A percentile compares a stretch with the other conserved stretches of the same genome.
phyloP scores from a whole-genome alignment of 805 yeast species.

The Lachancea mirantina region DNA sequence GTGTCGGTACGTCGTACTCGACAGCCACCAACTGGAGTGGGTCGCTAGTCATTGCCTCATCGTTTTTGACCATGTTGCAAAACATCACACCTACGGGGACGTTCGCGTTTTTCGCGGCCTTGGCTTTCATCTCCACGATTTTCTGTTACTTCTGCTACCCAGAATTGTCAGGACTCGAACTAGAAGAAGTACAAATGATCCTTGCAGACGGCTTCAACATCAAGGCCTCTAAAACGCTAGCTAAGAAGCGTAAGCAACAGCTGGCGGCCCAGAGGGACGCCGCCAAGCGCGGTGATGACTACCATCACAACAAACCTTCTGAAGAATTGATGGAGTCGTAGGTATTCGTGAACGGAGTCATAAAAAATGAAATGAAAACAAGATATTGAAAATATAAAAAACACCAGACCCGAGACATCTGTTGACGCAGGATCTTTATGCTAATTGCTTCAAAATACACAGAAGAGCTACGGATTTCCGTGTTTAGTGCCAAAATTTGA shows the following conservation, averaged over 20 bases:
- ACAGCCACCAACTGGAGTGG: slow-evolving; percentile 96
- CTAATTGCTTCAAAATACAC: too few species aligned
- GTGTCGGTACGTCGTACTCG: slow-evolving; percentile 83
- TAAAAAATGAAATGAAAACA: too few species aligned
- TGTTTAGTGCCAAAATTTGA: too few species aligned
- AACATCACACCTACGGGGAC: slow-evolving; percentile 94
- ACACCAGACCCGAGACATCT: too few species aligned
- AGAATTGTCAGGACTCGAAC: slow-evolving; percentile 80
- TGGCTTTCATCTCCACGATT: slow-evolving; percentile 63
- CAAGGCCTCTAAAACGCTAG: slow-evolving; percentile 50
- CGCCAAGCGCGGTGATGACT: slow-evolving; percentile 4
- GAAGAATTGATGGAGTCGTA: slow-evolving; percentile 11
- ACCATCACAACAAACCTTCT: slow-evolving; percentile 10
- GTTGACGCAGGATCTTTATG: too few species aligned
- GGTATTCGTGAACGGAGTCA: too few species aligned
- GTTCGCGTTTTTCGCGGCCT: slow-evolving; percentile 80
- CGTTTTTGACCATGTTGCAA: slow-evolving; percentile 89
- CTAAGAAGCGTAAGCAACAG: slow-evolving; percentile 38
- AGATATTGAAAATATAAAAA: too few species aligned
- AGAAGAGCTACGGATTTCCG: too few species aligned
- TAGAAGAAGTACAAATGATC: slow-evolving; percentile 84
- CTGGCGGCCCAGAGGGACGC: slow-evolving; percentile 11
- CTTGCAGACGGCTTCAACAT: slow-evolving; percentile 83
- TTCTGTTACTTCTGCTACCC: slow-evolving; percentile 84
- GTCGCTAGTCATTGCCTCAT: slow-evolving; percentile 80